These are phyloP conservation scores for Globisporangium rhizosaccharum DNA, from an alignment of 352 stramenopile species.

Conservation along the genomic window DNA sequence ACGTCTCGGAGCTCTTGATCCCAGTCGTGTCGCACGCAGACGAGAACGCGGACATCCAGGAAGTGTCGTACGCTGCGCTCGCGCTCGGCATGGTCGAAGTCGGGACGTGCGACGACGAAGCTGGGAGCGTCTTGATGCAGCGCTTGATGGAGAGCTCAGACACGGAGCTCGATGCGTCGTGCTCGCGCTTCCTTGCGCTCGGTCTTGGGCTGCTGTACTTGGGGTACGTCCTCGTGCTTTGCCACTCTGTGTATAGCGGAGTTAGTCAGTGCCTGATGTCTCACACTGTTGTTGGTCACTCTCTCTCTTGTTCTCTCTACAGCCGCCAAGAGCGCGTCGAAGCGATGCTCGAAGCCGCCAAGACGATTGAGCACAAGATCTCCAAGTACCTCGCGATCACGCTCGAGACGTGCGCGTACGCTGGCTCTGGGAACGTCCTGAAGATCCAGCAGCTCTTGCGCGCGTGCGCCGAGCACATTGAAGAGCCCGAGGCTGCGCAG, in stretches of 20 bases:
- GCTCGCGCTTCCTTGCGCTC: slow-evolving; percentile 95
- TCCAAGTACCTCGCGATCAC: slow-evolving; percentile 96
- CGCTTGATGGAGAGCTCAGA: slow-evolving; percentile 98
- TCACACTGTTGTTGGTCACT: slow-evolving; percentile 5
- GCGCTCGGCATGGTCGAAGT: slow-evolving; percentile 98
- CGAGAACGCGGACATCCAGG: slow-evolving; percentile 91
- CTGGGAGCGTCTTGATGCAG: slow-evolving; percentile 95
- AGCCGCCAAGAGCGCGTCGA: slow-evolving; percentile 94
- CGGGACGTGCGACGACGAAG: slow-evolving; percentile 96
- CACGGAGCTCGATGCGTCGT: slow-evolving; percentile 95
- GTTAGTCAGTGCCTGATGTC: too few species aligned
- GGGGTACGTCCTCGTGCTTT: slow-evolving; percentile 58
- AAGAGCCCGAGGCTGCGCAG: slow-evolving; percentile 70
- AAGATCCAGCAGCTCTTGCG: slow-evolving; percentile 98
- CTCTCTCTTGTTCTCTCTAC: neutral
- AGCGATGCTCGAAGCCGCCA: slow-evolving; percentile 96
- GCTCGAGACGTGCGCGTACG: slow-evolving; percentile 98
- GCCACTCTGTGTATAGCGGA: neutral
- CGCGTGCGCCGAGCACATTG: slow-evolving; percentile 96
- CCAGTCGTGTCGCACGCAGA: slow-evolving; percentile 90
- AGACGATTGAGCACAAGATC: slow-evolving; percentile 98
- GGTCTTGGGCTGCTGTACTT: slow-evolving; percentile 97
- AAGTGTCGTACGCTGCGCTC: slow-evolving; percentile 91
- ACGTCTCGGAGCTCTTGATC: slow-evolving; percentile 96
- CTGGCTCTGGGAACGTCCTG: slow-evolving; percentile 98